Evolutionary conservation across 768 basidiomycete genomes (phyloP).

Genomic region (Chalciporus piperatus): DNA sequence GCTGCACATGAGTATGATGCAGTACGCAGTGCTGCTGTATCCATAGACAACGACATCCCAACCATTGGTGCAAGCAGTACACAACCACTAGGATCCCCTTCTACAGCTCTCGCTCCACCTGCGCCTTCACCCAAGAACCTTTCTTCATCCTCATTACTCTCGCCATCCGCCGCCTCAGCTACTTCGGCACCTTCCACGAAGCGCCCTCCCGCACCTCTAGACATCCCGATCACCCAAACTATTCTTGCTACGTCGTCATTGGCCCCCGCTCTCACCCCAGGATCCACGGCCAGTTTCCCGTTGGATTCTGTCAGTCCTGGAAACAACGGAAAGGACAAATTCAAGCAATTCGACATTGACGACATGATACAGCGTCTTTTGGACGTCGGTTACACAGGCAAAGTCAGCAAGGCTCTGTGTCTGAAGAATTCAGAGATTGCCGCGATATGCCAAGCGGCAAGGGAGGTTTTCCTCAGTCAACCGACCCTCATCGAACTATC

Average conservation of each 20-base stretch:
- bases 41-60: slow-evolving; percentile 31
- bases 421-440: slow-evolving; percentile 96
- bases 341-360: slow-evolving; percentile 84
- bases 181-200: slow-evolving; percentile 25
- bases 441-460: slow-evolving; percentile 89
- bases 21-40: slow-evolving; percentile 33
- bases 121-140: slow-evolving; percentile 38
- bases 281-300: slow-evolving; percentile 43
- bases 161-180: slow-evolving; percentile 11
- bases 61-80: slow-evolving; percentile 41
- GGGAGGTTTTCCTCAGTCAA: slow-evolving; percentile 94
- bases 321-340: slow-evolving; percentile 50
- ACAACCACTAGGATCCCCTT: slow-evolving; percentile 31
- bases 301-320: slow-evolving; percentile 38
- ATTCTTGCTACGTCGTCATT: slow-evolving; percentile 74
- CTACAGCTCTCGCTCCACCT: slow-evolving; percentile 36
- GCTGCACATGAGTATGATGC: slow-evolving; percentile 35
- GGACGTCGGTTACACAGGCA: slow-evolving; percentile 96
- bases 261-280: slow-evolving; percentile 47
- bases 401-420: slow-evolving; percentile 93
- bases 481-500: slow-evolving; percentile 96
- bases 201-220: slow-evolving; percentile 57
- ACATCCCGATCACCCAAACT: slow-evolving; percentile 78
- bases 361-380: slow-evolving; percentile 97
- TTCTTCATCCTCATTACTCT: slow-evolving; percentile 38